These are phyloP conservation scores for Neopestalotiopsis rosae DNA, from an alignment of 2,329 filamentous ascomycete genomes.

Conservation along the genomic window DNA sequence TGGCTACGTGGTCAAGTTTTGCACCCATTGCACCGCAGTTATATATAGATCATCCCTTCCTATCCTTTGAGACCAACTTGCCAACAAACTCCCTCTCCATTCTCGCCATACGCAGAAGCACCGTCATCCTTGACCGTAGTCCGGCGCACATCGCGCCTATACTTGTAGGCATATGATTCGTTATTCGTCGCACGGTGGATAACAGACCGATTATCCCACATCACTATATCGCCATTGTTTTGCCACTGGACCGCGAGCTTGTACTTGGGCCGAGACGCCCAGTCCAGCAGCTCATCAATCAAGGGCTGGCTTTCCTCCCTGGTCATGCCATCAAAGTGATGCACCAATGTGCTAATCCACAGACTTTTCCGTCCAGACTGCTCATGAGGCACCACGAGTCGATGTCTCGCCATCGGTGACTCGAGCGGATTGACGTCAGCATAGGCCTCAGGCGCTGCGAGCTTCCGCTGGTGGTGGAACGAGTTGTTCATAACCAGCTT, in stretches of 20 bases:
- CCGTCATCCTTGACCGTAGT: conserved; percentile 58
- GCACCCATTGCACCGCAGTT: too few species aligned
- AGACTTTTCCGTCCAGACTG: conserved; percentile 55
- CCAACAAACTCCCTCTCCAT: conserved; percentile 24
- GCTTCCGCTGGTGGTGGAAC: conserved; percentile 57
- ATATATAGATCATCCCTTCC: too few species aligned
- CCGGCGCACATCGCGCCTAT: conserved; percentile 58
- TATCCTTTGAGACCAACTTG: conserved; percentile 15
- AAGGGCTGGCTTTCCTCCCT: conserved; percentile 28
- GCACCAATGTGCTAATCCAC: conserved; percentile 57
- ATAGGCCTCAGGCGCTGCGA: conserved; percentile 55
- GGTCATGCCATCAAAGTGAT: conserved; percentile 52
- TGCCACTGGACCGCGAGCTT: conserved; percentile 53
- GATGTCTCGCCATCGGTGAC: conserved; percentile 49
- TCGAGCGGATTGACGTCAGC: conserved; percentile 45
- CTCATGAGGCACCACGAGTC: conserved; percentile 56
- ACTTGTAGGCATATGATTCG: conserved; percentile 54
- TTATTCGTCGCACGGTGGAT: conserved; percentile 55
- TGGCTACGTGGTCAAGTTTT: too few species aligned
- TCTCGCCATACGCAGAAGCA: conserved; percentile 43
- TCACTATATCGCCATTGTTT: conserved; percentile 53
- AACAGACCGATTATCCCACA: conserved; percentile 65
- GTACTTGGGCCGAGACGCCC: conserved; percentile 54
- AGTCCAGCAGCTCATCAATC: conserved; percentile 36
- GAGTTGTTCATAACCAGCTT: conserved; percentile 56